A percentile compares a stretch with the other conserved stretches of the same genome.
phyloP scores from a whole-genome alignment of 2,329 filamentous ascomycete genomes.

The Graphium sp. region DNA sequence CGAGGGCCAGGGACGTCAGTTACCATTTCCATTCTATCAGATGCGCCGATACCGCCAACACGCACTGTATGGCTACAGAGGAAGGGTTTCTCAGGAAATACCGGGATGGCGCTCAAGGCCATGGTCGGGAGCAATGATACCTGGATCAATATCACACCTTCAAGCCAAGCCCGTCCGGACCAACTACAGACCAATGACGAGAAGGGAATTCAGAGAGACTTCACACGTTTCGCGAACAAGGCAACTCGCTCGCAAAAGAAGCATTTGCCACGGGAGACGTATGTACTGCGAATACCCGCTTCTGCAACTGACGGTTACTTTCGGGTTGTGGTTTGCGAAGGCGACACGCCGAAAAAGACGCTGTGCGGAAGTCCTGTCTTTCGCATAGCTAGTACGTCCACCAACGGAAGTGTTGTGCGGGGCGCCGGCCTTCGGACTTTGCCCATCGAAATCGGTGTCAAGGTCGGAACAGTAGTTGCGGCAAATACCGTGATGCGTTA shows the following conservation, averaged over 20 bases:
- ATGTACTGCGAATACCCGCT: slow-evolving; percentile 46
- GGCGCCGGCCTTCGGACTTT: slow-evolving; percentile 48
- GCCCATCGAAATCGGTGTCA: slow-evolving; percentile 48
- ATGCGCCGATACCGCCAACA: slow-evolving; percentile 34
- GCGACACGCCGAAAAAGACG: slow-evolving; percentile 20
- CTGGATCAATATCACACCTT: slow-evolving; percentile 56
- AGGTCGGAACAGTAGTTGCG: slow-evolving; percentile 33
- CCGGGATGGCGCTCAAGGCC: slow-evolving; percentile 50
- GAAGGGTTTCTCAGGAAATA: slow-evolving; percentile 50
- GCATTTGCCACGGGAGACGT: slow-evolving; percentile 43
- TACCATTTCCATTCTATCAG: slow-evolving; percentile 45
- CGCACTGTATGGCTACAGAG: slow-evolving; percentile 51
- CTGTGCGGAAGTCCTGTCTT: slow-evolving; percentile 53
- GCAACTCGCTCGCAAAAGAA: slow-evolving; percentile 23
- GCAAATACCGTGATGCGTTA: slow-evolving; percentile 25
- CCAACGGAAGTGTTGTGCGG: slow-evolving; percentile 40
- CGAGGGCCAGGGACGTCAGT: slow-evolving; percentile 47
- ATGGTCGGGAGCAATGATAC: slow-evolving; percentile 37
- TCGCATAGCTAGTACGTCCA: slow-evolving; percentile 48
- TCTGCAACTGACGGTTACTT: slow-evolving; percentile 51
- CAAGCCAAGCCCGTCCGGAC: slow-evolving; percentile 21
- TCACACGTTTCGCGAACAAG: slow-evolving; percentile 44
- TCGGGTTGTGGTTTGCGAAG: slow-evolving; percentile 44
- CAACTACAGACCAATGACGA: slow-evolving; percentile 41
- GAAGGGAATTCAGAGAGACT: slow-evolving; percentile 50